phyloP scores from a whole-genome alignment of 2,329 filamentous ascomycete species.

The Arachnopeziza araneosa region DNA sequence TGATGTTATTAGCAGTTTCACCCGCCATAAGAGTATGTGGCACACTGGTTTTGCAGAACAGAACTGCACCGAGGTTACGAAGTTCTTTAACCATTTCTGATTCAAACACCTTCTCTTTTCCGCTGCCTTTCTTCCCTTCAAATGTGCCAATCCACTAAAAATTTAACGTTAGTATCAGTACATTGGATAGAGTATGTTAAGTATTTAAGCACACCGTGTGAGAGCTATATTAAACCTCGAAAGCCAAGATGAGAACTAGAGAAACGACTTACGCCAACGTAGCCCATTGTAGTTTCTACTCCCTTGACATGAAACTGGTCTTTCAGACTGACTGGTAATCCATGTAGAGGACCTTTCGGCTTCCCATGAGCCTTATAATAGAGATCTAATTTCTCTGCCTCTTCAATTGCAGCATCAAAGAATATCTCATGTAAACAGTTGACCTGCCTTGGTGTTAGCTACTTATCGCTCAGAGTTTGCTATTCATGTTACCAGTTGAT shows the following conservation, averaged over 20 bases:
- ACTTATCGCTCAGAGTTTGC: conserved; percentile 34
- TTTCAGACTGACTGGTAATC: conserved; percentile 37
- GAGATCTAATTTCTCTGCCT: conserved; percentile 46
- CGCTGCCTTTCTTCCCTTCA: conserved; percentile 46
- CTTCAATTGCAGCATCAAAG: conserved; percentile 46
- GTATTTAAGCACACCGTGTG: background rate
- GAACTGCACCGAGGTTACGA: conserved; percentile 34
- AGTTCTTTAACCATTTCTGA: conserved; percentile 40
- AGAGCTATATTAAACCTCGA: background rate
- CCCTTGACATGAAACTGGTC: conserved; percentile 33
- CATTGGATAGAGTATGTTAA: background rate
- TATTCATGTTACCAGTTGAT: conserved; percentile 52
- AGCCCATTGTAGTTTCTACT: conserved; percentile 45
- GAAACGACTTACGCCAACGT: conserved; percentile 41
- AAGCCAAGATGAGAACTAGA: background rate
- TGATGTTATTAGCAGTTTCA: conserved; percentile 41
- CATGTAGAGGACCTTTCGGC: conserved; percentile 34
- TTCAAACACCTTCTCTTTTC: conserved; percentile 46
- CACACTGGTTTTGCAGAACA: conserved; percentile 38
- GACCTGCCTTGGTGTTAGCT: conserved; percentile 41
- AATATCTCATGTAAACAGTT: conserved; percentile 55
- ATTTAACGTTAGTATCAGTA: background rate
- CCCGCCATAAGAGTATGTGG: conserved; percentile 35
- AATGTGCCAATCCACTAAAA: conserved; percentile 53
- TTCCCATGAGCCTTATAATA: conserved; percentile 37